Percentiles rank a stretch among this genome's conserved stretches.
Evolutionary conservation across 2,329 filamentous ascomycete genomes (phyloP).

Genomic region (Bimuria novae-zelandiae): DNA sequence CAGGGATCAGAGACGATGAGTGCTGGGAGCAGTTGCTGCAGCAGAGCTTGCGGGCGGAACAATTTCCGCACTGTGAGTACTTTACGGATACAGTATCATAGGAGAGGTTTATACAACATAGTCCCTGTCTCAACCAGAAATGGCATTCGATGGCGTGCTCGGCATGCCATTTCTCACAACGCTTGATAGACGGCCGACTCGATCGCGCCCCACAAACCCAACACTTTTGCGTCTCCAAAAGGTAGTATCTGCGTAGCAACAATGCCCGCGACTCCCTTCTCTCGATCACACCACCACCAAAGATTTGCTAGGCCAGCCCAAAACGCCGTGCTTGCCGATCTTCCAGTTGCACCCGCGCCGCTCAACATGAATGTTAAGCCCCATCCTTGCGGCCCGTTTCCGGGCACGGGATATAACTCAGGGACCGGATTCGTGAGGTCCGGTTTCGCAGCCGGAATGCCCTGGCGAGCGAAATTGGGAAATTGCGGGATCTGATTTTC

Average conservation of each 20-base stretch:
- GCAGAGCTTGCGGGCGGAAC: background rate
- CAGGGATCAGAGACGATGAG: background rate
- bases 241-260: conserved; percentile 37
- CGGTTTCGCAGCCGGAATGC: conserved; percentile 54
- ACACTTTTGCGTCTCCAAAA: conserved; percentile 40
- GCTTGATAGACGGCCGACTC: too few relatives aligned
- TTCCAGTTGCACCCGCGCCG: conserved; percentile 54
- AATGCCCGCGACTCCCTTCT: conserved; percentile 58
- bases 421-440: conserved; percentile 54
- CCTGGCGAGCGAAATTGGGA: conserved; percentile 56
- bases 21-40: background rate
- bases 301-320: conserved; percentile 66
- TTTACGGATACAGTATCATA: background rate
- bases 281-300: conserved; percentile 67
- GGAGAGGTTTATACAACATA: too few relatives aligned
- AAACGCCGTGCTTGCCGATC: conserved; percentile 55
- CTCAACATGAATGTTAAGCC: conserved; percentile 64
- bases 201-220: too few relatives aligned
- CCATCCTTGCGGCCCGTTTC: conserved; percentile 66
- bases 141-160: too few relatives aligned
- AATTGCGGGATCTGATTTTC: conserved; percentile 62
- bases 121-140: background rate
- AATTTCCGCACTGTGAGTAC: background rate
- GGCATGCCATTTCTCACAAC: too few relatives aligned
- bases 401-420: conserved; percentile 56